Percentiles rank a stretch among this genome's conserved stretches.
Evolutionary conservation across 1,139 yeast species (phyloP).

Genomic region (Geotrichum europaeum): DNA sequence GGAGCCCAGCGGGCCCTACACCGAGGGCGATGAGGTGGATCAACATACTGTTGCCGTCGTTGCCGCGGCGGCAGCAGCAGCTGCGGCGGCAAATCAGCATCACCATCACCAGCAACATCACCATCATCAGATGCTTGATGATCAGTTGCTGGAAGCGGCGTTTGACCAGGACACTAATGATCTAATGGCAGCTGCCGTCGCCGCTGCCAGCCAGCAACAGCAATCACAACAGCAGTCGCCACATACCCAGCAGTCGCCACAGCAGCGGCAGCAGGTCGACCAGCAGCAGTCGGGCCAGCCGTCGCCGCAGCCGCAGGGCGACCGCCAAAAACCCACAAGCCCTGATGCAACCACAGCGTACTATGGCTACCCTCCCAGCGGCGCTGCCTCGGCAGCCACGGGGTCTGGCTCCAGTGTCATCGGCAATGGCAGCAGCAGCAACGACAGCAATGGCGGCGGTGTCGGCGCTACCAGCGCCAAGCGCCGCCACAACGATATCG

Average conservation of each 20-base stretch:
- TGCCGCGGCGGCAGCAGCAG: constrained; percentile 23
- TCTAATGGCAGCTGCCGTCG: constrained; percentile 11
- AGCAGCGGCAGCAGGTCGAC: constrained; percentile 17
- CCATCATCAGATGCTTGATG: constrained; percentile 3
- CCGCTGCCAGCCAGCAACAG: constrained; percentile 3
- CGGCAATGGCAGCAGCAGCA: constrained; percentile 5
- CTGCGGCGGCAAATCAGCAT: constrained; percentile 20
- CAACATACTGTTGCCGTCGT: constrained; percentile 19
- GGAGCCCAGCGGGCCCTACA: constrained; percentile 15
- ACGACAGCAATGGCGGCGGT: too few species aligned
- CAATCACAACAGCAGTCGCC: constrained; percentile 18
- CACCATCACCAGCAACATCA: not conserved
- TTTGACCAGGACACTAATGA: constrained; percentile 11
- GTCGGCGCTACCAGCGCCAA: not conserved
- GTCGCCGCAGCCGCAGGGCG: constrained; percentile 1
- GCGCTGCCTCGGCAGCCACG: not conserved
- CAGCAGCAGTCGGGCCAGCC: not conserved
- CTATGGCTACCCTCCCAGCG: not conserved
- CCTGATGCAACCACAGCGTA: not conserved
- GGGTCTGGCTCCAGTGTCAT: not conserved
- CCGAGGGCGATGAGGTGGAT: constrained; percentile 7
- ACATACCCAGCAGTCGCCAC: constrained; percentile 23
- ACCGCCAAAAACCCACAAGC: not conserved
- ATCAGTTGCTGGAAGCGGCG: not conserved
- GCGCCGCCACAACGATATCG: constrained; percentile 13